phyloP scores from a whole-genome alignment of 2,329 filamentous ascomycete species.

The Cercospora janseana region DNA sequence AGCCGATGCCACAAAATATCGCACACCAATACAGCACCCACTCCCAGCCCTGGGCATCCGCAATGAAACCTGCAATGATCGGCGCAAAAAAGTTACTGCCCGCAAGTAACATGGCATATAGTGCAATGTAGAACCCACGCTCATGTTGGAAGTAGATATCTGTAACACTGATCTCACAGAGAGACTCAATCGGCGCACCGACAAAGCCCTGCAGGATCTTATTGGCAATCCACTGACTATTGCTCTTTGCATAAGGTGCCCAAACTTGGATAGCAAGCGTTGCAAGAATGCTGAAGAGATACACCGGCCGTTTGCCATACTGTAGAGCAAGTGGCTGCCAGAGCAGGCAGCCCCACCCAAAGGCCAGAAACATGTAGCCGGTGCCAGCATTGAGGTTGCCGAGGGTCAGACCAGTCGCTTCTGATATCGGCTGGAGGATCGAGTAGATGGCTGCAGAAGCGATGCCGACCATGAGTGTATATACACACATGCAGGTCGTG shows the following conservation, averaged over 20 bases:
- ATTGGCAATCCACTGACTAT: slow-evolving; percentile 50
- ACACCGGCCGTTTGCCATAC: slow-evolving; percentile 52
- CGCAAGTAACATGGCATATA: slow-evolving; percentile 31
- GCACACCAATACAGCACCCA: slow-evolving; percentile 54
- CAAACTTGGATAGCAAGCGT: slow-evolving; percentile 46
- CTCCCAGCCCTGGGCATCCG: slow-evolving; percentile 50
- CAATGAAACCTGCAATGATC: slow-evolving; percentile 52
- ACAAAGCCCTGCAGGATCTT: slow-evolving; percentile 49
- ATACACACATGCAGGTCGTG: slow-evolving; percentile 45
- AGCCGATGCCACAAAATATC: slow-evolving; percentile 51
- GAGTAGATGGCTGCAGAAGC: slow-evolving; percentile 52
- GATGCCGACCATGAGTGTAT: slow-evolving; percentile 51
- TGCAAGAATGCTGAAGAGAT: slow-evolving; percentile 46
- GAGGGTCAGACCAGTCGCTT: slow-evolving; percentile 48
- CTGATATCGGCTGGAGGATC: slow-evolving; percentile 50
- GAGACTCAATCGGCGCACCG: slow-evolving; percentile 49
- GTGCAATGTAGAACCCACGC: slow-evolving; percentile 32
- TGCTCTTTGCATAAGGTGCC: slow-evolving; percentile 46
- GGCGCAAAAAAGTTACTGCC: slow-evolving; percentile 38
- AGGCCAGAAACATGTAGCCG: slow-evolving; percentile 38
- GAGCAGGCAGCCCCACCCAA: slow-evolving; percentile 48
- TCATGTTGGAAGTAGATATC: slow-evolving; percentile 37
- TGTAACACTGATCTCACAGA: slow-evolving; percentile 42
- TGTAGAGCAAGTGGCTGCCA: slow-evolving; percentile 55
- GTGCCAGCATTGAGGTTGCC: slow-evolving; percentile 50